Base-by-base conservation (phyloP, 75 land plant genomes). In the Isoetes taiwanensis region DNA sequence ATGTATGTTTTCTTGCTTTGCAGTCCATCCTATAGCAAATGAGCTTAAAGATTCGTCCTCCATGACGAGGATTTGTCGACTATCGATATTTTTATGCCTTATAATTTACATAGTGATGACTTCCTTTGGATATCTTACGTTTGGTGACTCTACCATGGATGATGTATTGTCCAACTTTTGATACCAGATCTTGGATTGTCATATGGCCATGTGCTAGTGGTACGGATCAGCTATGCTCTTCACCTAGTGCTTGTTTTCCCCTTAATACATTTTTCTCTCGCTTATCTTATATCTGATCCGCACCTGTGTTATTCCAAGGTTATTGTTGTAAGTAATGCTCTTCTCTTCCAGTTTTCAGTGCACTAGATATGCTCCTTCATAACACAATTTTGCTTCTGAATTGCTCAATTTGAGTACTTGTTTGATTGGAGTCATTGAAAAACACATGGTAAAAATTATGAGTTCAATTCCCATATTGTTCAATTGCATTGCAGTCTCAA, bases 121-220 rank as follows among this genome's bases (percentile, higher is more conserved):
- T 8, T 23, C 25, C 12, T 46, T 46, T 19, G 50, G 50, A 16
- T 46, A 46, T n/a, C 50, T 46, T 19, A 5, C 25, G 4, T 46
- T 46, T n/a, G 50, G 50, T 4, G 50, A 5, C n/a, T 19, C 21
- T 23, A 46, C 50, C 6, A 46, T 46, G 50, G 50, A 46, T n/a
- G 50, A 46, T 23, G 50, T 46, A 46, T 23, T 46, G 25, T 19
- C 50, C 50, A 46, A 46, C 16, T 46, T 46, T n/a, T 46, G 50
- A 46, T n/a, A 23, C 50, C n/a, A 6, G 50, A 46, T 23, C 50
- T 46, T 8, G 12, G 50, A 23, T 19, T 46, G 8, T 23, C 50
- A 46, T 46, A 46, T 23, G 50, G 50, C 19, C 6, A 46, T 3
- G 50, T 46, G 4, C 50, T 46, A 8, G 23, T 46, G 16, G 50